Evolutionary conservation across 768 basidiomycete species (phyloP), one percentile per base, ranked within the genome.

Genomic region (Boletus tomentosulus): DNA sequence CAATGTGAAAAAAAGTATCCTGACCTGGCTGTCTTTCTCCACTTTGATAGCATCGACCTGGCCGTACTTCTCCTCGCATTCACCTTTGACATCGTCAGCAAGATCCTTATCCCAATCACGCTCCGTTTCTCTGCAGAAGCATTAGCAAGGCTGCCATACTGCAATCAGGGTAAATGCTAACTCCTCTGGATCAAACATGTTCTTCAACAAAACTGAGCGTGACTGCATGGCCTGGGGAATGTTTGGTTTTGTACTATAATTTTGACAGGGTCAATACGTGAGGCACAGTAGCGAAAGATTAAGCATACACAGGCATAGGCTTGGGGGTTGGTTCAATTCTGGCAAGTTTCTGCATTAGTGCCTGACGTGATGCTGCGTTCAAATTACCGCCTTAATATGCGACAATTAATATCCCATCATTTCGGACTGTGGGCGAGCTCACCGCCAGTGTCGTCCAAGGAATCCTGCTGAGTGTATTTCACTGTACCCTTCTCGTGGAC

Each of bases 271-370:
- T 68, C 19, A 68, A 55, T 37, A 43, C 4, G 48, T 25, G 11
- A 24, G 24, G 42, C n/a, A 25, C 39, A 37, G 34, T 34, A 43
- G 22, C 4, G 39, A 51, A 31, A 33, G 39, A 45, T 48, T 46
- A 45, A 41, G 69, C 84, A 59, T 73, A 92, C 89, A 81, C 69
- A 25, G 84, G 80, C 63, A 83, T 77, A 60, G 81, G 78, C 64
- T 75, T 77, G 47, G 81, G 73, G 47, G 84, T 71, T 43, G 81
- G 77, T 65, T 92, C 89, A 74, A 85, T 90, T 78, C 97, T 92
- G 72, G 97, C 94, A 82, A 99, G 91, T 85, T 98, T 99, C 77
- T 95, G 92, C 97, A 99, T 99, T 78, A 99, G 92, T 73, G 93
- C 92, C 80, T 97, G 94, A 76, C 97, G 91, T 69, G 93, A 92